These are phyloP conservation scores for Solanum chiquidenum DNA, from an alignment of 257 asterid genomes.

Conservation along the genomic window DNA sequence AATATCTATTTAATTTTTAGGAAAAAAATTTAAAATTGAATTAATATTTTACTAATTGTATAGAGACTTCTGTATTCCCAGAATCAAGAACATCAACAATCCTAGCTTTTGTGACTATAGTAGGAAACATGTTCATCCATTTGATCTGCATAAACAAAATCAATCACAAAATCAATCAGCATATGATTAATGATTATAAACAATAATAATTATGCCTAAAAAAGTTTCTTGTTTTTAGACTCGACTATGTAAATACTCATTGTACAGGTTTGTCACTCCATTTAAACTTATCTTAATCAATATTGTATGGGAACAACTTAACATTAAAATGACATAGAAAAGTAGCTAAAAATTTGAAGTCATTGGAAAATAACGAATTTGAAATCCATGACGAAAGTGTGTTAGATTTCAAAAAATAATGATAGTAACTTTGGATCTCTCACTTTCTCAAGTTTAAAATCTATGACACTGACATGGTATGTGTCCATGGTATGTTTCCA, in stretches of 20 bases:
- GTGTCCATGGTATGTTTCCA: background rate
- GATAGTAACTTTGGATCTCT: too few species aligned
- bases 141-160: conserved; percentile 28
- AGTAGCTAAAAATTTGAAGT: background rate
- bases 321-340: background rate
- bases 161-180: background rate
- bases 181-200: background rate
- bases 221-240: background rate
- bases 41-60: conserved; percentile 7
- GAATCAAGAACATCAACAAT: conserved; percentile 39
- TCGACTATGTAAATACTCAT: background rate
- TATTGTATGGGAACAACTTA: background rate
- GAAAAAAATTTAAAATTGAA: background rate
- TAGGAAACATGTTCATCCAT: conserved; percentile 55
- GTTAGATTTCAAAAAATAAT: background rate
- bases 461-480: too few species aligned
- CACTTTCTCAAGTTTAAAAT: too few species aligned
- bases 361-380: background rate
- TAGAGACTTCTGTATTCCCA: conserved; percentile 28
- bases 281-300: background rate
- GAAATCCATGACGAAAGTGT: background rate
- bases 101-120: conserved; percentile 38
- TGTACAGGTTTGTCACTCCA: background rate
- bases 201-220: background rate
- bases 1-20: background rate